phyloP scores from a whole-genome alignment of 1,139 yeast genomes.

The Protomyces pachydermus region DNA sequence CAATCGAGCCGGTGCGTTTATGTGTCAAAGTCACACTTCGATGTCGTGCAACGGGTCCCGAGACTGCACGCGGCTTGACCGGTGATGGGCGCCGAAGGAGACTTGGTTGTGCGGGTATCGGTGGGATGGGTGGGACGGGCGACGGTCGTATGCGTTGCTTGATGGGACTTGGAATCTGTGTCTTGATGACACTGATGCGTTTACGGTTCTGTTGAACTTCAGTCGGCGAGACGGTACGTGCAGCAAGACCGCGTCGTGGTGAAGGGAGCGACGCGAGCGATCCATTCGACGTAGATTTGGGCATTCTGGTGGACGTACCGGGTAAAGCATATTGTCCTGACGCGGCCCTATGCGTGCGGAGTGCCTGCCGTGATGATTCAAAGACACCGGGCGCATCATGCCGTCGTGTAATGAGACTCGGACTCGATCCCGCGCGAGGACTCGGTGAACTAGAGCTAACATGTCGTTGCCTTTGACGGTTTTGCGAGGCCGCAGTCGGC shows the following conservation, averaged over 20 bases:
- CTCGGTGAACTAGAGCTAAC: background rate
- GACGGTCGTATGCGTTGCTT: constrained; percentile 7
- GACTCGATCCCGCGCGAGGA: background rate
- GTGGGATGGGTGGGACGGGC: constrained; percentile 21
- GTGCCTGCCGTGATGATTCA: too few species aligned
- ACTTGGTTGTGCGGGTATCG: constrained; percentile 1
- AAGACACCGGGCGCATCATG: too few species aligned
- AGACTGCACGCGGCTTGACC: constrained; percentile 9
- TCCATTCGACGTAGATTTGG: constrained; percentile 8
- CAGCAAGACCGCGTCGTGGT: constrained; percentile 20
- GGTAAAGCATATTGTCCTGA: background rate
- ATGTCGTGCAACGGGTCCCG: constrained; percentile 17
- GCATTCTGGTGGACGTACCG: background rate
- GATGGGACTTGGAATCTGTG: constrained; percentile 13
- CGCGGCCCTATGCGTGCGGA: background rate
- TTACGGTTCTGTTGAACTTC: constrained; percentile 8
- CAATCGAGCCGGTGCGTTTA: background rate
- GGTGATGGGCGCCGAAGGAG: constrained; percentile 4
- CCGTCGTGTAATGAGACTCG: background rate
- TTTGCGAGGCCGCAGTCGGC: background rate
- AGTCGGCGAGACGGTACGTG: constrained; percentile 19
- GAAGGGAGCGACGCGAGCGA: constrained; percentile 10
- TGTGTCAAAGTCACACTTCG: constrained; percentile 10
- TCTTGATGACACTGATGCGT: constrained; percentile 1
- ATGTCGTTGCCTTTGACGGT: background rate